Evolutionary conservation across 306 rosid species (phyloP).

Genomic region (Dryas drummondii): DNA sequence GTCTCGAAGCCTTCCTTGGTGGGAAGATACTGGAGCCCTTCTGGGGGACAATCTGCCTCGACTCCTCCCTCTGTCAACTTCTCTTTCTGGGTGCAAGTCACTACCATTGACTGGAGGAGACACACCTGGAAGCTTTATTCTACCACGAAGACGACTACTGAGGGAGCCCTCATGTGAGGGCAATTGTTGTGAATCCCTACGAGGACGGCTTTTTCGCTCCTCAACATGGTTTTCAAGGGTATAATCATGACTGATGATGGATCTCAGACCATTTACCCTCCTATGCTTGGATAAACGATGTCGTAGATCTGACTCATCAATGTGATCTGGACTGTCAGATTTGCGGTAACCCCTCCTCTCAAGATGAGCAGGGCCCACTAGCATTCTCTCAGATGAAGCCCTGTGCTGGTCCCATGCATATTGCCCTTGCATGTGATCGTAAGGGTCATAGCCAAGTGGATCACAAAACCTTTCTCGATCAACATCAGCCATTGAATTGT

Average conservation of each 20-base stretch:
- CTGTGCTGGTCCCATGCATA: slow-evolving; percentile 77
- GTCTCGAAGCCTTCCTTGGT: slow-evolving; percentile 66
- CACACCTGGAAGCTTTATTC: slow-evolving; percentile 66
- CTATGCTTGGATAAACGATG: slow-evolving; percentile 75
- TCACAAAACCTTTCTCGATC: slow-evolving; percentile 59
- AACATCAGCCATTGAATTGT: slow-evolving; percentile 58
- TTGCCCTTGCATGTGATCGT: slow-evolving; percentile 67
- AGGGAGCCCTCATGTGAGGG: slow-evolving; percentile 54
- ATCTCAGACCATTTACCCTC: slow-evolving; percentile 69
- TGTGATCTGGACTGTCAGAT: slow-evolving; percentile 77
- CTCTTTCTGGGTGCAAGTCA: slow-evolving; percentile 53
- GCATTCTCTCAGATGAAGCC: slow-evolving; percentile 51
- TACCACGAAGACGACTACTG: slow-evolving; percentile 75
- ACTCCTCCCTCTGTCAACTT: slow-evolving; percentile 53
- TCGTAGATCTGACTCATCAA: slow-evolving; percentile 68
- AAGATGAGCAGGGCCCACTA: slow-evolving; percentile 45
- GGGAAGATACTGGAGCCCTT: slow-evolving; percentile 51
- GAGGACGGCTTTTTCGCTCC: slow-evolving; percentile 49
- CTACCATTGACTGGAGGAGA: slow-evolving; percentile 40
- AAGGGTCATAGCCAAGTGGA: slow-evolving; percentile 55
- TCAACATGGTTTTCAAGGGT: slow-evolving; percentile 46
- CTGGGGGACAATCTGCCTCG: slow-evolving; percentile 62
- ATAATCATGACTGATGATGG: slow-evolving; percentile 66
- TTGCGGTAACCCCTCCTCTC: slow-evolving; percentile 59
- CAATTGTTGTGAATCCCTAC: slow-evolving; percentile 52